Percentiles rank a stretch among this genome's conserved stretches.
Conservation (phyloP, 1,139 yeast species). For the Hyphopichia wangnamkhiaoensis region DNA sequence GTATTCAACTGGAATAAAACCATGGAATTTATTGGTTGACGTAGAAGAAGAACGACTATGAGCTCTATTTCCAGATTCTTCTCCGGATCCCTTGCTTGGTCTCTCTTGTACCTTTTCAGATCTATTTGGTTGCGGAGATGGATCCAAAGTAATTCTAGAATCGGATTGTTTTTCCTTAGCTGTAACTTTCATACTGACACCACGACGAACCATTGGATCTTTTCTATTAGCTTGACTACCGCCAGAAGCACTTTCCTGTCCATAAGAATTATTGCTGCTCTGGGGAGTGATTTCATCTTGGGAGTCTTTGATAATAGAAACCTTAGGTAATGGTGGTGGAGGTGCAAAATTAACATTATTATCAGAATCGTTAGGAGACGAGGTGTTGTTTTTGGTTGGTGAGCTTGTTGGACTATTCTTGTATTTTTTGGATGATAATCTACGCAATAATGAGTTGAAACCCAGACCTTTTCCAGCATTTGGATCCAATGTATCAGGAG, state of each 20-base stretch:
- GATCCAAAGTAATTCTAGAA: conserved; percentile 24
- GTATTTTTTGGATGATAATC: conserved; percentile 38
- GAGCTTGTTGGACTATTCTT: conserved; percentile 16
- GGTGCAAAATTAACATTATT: neutral
- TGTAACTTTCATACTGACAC: conserved; percentile 62
- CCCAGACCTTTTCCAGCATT: conserved; percentile 28
- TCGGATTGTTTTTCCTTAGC: conserved; percentile 51
- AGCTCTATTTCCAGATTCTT: conserved; percentile 3
- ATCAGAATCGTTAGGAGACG: conserved; percentile 1
- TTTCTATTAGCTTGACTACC: conserved; percentile 15
- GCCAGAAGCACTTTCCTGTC: neutral
- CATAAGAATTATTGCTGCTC: conserved; percentile 1
- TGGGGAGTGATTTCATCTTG: conserved; percentile 18
- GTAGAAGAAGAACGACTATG: conserved; percentile 37
- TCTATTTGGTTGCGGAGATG: neutral
- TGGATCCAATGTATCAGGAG: conserved; percentile 37
- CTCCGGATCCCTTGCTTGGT: neutral
- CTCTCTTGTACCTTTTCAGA: neutral
- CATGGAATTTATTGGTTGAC: conserved; percentile 31
- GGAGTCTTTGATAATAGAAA: conserved; percentile 17
- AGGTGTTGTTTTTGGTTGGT: neutral
- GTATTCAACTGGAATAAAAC: conserved; percentile 48
- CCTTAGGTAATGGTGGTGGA: conserved; percentile 17
- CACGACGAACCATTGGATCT: conserved; percentile 61
- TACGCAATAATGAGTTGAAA: conserved; percentile 40